Base-by-base conservation (phyloP, 257 asterid genomes). In the Apocynum venetum region DNA sequence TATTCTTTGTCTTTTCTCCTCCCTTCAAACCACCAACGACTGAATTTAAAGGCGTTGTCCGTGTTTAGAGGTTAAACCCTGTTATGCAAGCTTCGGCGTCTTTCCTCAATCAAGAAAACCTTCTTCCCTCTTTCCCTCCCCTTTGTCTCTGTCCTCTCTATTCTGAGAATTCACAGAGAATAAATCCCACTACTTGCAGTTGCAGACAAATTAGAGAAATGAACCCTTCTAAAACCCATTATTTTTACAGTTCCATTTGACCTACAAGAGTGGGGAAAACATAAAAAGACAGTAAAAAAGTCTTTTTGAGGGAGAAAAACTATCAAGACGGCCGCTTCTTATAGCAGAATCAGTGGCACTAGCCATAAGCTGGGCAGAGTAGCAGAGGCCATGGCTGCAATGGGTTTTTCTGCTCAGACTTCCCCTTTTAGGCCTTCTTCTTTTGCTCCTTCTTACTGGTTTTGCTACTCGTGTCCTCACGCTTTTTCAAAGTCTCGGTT, bases 321-420 rank as follows among this genome's bases (percentile, higher is more conserved):
- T 84, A 87, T 87, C 93, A 89, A 90, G 55, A 91, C 97, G 97
- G 98, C 96, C 71, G 85, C 86, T 84, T 77, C 83, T 84, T 87
- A 73, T 78, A 70, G 79, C 76, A 76, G 61, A 75, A 48, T 78
- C 60, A 73, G 81, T 85, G 85, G 91, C 83, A 80, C 81, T 78
- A 88, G 93, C 92, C 88, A 80, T 59, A 89, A 84, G 90, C 93
- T 92, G 75, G 90, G 91, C 67, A 88, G 88, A 87, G 86, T 68
- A 75, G 80, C 85, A 15, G 87, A 88, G 43, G 92, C 93, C 74
- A 92, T 91, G 95, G 93, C 91, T 48, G 85, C 89, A 80, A 86
- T 89, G 98, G 96, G 95, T 51, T 90, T 91, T 84, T 84, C 90
- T 73, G 71, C 88, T 80, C 96, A 85, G 76, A 80, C 91, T 48